Evolutionary conservation across 345 rosid genomes (phyloP).

Genomic region (Syzygium grande): DNA sequence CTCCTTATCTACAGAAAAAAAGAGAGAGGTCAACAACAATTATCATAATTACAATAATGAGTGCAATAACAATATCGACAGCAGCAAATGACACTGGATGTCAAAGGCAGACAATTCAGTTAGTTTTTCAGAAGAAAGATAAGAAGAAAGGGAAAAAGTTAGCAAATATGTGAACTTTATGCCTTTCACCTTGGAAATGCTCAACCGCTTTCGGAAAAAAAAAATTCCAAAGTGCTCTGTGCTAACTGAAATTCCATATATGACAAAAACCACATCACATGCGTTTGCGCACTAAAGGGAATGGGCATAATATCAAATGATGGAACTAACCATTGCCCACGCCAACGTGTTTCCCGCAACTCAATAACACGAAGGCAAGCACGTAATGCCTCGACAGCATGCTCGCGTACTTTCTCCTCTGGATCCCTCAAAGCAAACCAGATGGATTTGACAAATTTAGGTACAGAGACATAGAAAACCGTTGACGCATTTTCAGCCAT

Average conservation of each 20-base stretch:
- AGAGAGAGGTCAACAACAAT: not conserved
- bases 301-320: not conserved
- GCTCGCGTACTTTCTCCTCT: slow-evolving; percentile 72
- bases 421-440: slow-evolving; percentile 99
- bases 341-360: slow-evolving; percentile 99
- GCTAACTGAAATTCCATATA: not conserved
- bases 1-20: not conserved
- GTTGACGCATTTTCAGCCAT: slow-evolving; percentile 99
- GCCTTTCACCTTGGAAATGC: not conserved
- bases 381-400: slow-evolving; percentile 97
- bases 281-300: not conserved
- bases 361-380: slow-evolving; percentile 99
- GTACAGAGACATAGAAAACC: slow-evolving; percentile 87
- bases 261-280: not conserved
- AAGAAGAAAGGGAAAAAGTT: not conserved
- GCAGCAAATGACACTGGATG: not conserved
- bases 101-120: not conserved
- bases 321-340: slow-evolving; percentile 82
- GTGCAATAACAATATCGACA: not conserved
- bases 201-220: not conserved
- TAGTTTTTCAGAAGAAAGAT: not conserved
- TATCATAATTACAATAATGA: not conserved
- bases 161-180: not conserved
- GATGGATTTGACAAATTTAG: slow-evolving; percentile 87
- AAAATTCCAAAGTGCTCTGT: not conserved